Percentiles rank a stretch among this genome's conserved stretches.
phyloP scores from a whole-genome alignment of 1,284 basidiomycete species.

The Sanghuangporus sanghuang region DNA sequence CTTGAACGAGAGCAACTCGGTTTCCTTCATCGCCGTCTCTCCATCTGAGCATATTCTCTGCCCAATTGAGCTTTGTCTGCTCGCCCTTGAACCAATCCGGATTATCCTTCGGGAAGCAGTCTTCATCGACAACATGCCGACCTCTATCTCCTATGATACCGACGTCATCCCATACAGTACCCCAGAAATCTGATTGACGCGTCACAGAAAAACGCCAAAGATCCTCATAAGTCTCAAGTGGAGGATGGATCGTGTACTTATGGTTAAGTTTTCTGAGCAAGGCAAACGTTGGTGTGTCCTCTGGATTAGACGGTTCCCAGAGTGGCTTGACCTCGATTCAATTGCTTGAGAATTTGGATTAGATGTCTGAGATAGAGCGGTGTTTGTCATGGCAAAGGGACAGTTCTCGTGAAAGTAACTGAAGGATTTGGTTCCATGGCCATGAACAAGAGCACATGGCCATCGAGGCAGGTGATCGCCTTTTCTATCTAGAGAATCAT shows the following conservation, averaged over 20 bases:
- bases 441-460: not conserved
- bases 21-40: slow-evolving; percentile 40
- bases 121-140: slow-evolving; percentile 52
- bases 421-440: not conserved
- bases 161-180: slow-evolving; percentile 72
- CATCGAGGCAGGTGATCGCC: not conserved
- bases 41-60: slow-evolving; percentile 71
- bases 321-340: not conserved
- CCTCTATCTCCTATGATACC: slow-evolving; percentile 47
- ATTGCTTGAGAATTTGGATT: not conserved
- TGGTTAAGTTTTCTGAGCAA: slow-evolving; percentile 58
- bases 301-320: slow-evolving; percentile 1
- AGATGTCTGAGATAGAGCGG: not conserved
- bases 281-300: slow-evolving; percentile 41
- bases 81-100: slow-evolving; percentile 74
- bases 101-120: slow-evolving; percentile 61
- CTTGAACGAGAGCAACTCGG: slow-evolving; percentile 73
- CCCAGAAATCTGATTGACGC: slow-evolving; percentile 69
- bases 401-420: not conserved
- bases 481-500: no score
- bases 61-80: slow-evolving; percentile 62
- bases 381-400: not conserved
- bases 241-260: slow-evolving; percentile 35
- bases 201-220: slow-evolving; percentile 69
- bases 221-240: slow-evolving; percentile 56